A percentile compares a stretch with the other conserved stretches of the same genome.
Evolutionary conservation across 139 green algal species (phyloP).

Genomic region (Diplosphaera chodatii): DNA sequence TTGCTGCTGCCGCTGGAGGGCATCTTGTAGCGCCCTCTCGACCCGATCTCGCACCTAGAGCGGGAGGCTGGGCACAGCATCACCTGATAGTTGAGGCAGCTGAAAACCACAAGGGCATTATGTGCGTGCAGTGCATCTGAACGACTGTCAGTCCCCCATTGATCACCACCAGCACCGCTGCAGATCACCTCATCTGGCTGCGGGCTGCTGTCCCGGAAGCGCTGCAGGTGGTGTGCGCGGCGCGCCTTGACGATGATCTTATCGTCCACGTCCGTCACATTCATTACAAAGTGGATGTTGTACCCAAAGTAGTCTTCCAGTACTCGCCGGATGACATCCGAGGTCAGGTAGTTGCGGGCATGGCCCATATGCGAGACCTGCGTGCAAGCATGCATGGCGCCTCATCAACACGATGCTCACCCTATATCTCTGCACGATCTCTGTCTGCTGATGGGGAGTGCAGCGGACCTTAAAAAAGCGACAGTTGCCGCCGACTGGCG

Average conservation of each 20-base stretch:
- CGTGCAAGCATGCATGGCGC: too few species aligned
- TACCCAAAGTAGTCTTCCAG: constrained; percentile 97
- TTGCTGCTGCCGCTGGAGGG: neutral
- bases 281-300: constrained; percentile 89
- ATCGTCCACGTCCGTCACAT: constrained; percentile 99
- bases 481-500: too few species aligned
- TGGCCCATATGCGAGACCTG: constrained; percentile 77
- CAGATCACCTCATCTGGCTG: constrained; percentile 20
- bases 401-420: too few species aligned
- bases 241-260: constrained; percentile 96
- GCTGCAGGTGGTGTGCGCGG: constrained; percentile 76
- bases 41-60: neutral
- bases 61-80: too few species aligned
- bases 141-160: too few species aligned
- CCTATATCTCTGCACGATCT: too few species aligned
- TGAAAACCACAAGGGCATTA: too few species aligned
- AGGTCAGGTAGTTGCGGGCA: constrained; percentile 92
- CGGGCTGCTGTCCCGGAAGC: constrained; percentile 46
- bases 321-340: constrained; percentile 93
- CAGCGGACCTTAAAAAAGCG: too few species aligned
- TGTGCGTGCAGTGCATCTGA: too few species aligned
- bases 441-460: too few species aligned
- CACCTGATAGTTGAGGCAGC: too few species aligned
- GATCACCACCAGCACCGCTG: too few species aligned
- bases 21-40: neutral